These are phyloP conservation scores for Camellia oleifera DNA, from an alignment of 179 eudicot species.

Conservation along the genomic window DNA sequence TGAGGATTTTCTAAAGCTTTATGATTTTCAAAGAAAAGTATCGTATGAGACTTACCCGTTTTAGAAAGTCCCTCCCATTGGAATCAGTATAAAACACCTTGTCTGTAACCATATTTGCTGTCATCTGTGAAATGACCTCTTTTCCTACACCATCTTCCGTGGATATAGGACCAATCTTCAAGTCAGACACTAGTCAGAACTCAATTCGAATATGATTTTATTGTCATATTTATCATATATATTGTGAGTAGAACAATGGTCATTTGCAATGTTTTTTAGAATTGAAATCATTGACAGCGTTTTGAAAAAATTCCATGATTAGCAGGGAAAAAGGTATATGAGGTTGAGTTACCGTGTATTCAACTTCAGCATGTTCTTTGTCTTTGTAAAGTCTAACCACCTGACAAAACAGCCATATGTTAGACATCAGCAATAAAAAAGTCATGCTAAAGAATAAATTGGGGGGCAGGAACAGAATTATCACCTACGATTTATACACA, in stretches of 20 bases:
- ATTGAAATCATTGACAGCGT: neutral
- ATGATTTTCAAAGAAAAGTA: conserved; percentile 5
- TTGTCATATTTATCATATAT: neutral
- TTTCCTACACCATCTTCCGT: conserved; percentile 50
- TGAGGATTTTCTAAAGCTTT: neutral
- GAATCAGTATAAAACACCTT: conserved; percentile 84
- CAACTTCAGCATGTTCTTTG: conserved; percentile 87
- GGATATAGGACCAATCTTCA: conserved; percentile 82
- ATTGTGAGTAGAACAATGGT: neutral
- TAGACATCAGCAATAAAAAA: conserved; percentile 7
- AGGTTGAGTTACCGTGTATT: conserved; percentile 60
- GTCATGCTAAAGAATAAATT: neutral
- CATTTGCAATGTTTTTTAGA: conserved; percentile 6
- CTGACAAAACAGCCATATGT: conserved; percentile 29
- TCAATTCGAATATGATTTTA: neutral
- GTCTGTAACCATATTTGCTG: conserved; percentile 59
- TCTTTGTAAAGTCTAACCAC: conserved; percentile 76
- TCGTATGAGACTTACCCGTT: conserved; percentile 46
- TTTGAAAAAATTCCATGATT: neutral
- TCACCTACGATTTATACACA: neutral
- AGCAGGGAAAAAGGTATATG: neutral
- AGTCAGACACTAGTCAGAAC: conserved; percentile 14
- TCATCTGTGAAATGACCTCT: conserved; percentile 71
- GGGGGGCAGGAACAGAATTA: neutral
- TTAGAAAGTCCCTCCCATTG: conserved; percentile 83